Conservation (phyloP, 2,329 filamentous ascomycete species). For the Pestalotiopsis sp. region DNA sequence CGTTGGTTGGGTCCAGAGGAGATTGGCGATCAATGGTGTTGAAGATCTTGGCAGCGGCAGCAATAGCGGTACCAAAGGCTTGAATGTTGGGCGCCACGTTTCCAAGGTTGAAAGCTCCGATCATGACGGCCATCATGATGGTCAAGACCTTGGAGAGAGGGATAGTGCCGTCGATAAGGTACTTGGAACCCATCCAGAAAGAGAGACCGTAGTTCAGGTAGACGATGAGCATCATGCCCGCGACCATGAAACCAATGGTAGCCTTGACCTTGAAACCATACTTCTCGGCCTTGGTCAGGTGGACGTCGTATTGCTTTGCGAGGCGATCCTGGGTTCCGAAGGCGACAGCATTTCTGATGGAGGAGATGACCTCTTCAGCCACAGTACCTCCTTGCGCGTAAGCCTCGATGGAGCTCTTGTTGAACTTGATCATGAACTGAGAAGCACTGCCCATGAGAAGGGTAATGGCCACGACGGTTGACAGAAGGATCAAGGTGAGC, state of each 20-base stretch:
- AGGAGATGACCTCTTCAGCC: slow-evolving; percentile 93
- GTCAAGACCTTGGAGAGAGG: slow-evolving; percentile 75
- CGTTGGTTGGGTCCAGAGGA: slow-evolving; percentile 76
- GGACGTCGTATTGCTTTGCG: slow-evolving; percentile 80
- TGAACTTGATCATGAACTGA: slow-evolving; percentile 77
- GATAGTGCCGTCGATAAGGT: slow-evolving; percentile 68
- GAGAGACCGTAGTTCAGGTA: slow-evolving; percentile 87
- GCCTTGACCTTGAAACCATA: slow-evolving; percentile 79
- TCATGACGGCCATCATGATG: slow-evolving; percentile 88
- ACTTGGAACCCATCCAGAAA: slow-evolving; percentile 86
- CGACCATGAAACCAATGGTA: slow-evolving; percentile 77
- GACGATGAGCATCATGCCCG: slow-evolving; percentile 79
- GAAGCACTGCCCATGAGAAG: slow-evolving; percentile 75
- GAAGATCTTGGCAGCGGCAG: slow-evolving; percentile 89
- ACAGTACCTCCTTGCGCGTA: slow-evolving; percentile 86
- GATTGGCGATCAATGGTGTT: slow-evolving; percentile 89
- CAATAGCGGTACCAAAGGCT: slow-evolving; percentile 81
- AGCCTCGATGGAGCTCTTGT: slow-evolving; percentile 74
- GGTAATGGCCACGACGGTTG: slow-evolving; percentile 80
- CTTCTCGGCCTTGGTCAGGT: slow-evolving; percentile 72
- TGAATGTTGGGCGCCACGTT: slow-evolving; percentile 85
- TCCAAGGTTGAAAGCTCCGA: slow-evolving; percentile 88
- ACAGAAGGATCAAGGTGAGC: slow-evolving; percentile 83
- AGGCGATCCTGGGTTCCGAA: slow-evolving; percentile 93
- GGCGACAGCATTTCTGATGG: slow-evolving; percentile 87